Base-by-base conservation (phyloP, 2,329 filamentous ascomycete genomes). In the Fusarium odoratissimum region DNA sequence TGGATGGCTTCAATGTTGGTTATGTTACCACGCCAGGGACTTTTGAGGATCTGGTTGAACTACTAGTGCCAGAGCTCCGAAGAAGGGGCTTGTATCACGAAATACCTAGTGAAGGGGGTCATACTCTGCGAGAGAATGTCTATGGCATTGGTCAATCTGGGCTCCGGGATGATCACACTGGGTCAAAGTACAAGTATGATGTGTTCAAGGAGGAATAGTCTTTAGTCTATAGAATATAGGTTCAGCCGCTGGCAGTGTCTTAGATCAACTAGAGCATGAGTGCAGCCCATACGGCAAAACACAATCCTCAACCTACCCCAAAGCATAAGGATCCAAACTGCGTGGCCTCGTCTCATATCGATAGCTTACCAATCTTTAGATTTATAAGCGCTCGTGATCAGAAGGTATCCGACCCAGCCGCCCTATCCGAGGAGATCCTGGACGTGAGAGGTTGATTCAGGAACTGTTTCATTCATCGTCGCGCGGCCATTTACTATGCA, bases 141-240 rank as follows among this genome's bases (percentile, higher is more conserved):
- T 91, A 91, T 77, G 89, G 90, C 0, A 83, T 83, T 67, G 90
- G 90, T 0, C 90, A 91, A 77, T 84, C 79, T 10, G 82, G 84
- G 19, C 76, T 92, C 65, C 83, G 89, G 41, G 82, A 82, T 69
- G 90, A 92, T 78, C 91, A 92, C 78, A 76, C 83, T 1, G 91
- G 90, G 2, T 88, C 85, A 55, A 79, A 74, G 69, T 92, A 91
- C 76, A 91, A 89, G 80, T 92, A 91, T 72, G 84, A 88, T 73
- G 86, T 90, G 4, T 92, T 91, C 72, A 79, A 86, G 62, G 88
- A 91, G 73, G 87, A 90, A 16, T 54, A 40, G 13, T 17, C 33
- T 1, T 1, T 6, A 3, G 16, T 51, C 16, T 10, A 14, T 23
- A 4, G 30, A 16, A 25, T 35, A 51, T 1, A 51, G n/a, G 8